Conservation (phyloP, 805 yeast species). For the Pichia cephalocereana region DNA sequence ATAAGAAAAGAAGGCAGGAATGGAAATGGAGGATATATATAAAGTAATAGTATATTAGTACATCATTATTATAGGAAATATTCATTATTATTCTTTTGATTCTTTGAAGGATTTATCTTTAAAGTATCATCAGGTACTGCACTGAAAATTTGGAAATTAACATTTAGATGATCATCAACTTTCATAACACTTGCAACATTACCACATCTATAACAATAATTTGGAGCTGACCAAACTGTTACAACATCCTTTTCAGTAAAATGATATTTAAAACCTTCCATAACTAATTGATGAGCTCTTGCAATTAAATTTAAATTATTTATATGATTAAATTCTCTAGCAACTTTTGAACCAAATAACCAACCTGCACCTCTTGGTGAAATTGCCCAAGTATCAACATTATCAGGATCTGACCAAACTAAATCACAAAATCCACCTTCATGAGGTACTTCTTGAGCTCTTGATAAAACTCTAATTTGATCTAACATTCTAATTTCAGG, state of each 20-base stretch:
- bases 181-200: constrained; percentile 98
- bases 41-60: too few relatives aligned
- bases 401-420: constrained; percentile 97
- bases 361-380: constrained; percentile 98
- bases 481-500: constrained; percentile 97
- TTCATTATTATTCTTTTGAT: constrained; percentile 29
- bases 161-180: constrained; percentile 76
- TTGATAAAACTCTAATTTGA: constrained; percentile 84
- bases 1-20: background rate
- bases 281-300: constrained; percentile 94
- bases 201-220: constrained; percentile 95
- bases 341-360: constrained; percentile 91
- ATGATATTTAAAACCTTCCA: constrained; percentile 97
- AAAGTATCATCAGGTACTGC: constrained; percentile 83
- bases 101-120: constrained; percentile 27
- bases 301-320: constrained; percentile 84
- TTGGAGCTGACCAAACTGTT: constrained; percentile 97
- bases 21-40: too few relatives aligned
- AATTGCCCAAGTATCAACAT: constrained; percentile 97
- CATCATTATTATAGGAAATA: constrained; percentile 23
- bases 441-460: constrained; percentile 98
- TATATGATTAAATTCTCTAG: constrained; percentile 92
- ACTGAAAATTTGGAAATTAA: constrained; percentile 86
- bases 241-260: constrained; percentile 95
- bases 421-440: constrained; percentile 98